Percentiles rank a stretch among this genome's conserved stretches.
These are phyloP conservation scores for Euclidium syriacum DNA, from an alignment of 345 rosid genomes.

Conservation along the genomic window DNA sequence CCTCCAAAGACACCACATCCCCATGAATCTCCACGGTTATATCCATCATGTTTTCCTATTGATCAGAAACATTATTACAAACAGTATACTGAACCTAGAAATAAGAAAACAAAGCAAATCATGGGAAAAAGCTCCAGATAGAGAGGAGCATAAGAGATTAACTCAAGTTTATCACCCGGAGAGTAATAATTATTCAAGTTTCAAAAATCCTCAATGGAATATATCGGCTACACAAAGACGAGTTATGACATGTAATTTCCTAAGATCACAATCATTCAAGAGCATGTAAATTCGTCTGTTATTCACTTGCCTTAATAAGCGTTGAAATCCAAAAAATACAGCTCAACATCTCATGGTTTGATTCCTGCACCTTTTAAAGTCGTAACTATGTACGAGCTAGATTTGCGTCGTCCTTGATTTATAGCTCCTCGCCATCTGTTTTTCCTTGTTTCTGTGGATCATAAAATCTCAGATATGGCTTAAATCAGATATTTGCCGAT, in stretches of 20 bases:
- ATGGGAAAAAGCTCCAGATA: not conserved
- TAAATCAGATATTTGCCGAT: no score
- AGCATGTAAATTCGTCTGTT: not conserved
- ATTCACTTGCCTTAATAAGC: not conserved
- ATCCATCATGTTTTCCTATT: slow-evolving; percentile 98
- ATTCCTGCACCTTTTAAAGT: no score
- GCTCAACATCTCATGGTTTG: no score
- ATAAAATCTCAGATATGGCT: no score
- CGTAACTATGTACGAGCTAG: no score
- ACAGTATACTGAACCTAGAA: slow-evolving; percentile 70
- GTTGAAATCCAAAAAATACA: no score
- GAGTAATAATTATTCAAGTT: not conserved
- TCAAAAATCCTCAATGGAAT: not conserved
- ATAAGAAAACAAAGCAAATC: not conserved
- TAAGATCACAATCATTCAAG: not conserved
- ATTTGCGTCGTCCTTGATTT: no score
- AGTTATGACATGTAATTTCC: not conserved
- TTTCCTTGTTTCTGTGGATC: no score
- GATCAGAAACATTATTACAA: slow-evolving; percentile 70
- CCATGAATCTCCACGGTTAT: slow-evolving; percentile 94
- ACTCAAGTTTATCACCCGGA: not conserved
- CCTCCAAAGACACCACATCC: slow-evolving; percentile 82
- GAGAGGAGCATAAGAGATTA: not conserved
- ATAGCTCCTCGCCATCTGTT: no score
- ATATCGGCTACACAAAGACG: not conserved